Evolutionary conservation across 768 basidiomycete genomes (phyloP), one percentile per base, ranked within the genome.

Genomic region (Suillus paluster): DNA sequence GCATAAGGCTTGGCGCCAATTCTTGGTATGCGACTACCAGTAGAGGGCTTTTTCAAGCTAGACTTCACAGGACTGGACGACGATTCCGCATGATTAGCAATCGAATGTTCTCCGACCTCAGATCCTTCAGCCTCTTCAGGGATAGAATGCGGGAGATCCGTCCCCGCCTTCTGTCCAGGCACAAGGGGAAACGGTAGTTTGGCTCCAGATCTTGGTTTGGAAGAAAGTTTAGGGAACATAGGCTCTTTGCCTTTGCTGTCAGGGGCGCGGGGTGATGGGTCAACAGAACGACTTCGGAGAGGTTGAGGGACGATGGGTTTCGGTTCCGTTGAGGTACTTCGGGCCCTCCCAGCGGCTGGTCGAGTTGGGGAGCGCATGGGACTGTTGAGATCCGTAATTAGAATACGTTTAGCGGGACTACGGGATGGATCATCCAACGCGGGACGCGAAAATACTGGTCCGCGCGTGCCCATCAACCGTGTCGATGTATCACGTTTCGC

Each of bases 1-100:
- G 81, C 74, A 71, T 89, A 89, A 3, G 87, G 88, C 58, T 88
- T 89, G 27, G 71, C 72, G 39, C 80, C 81, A 45, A 86, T 84
- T 62, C 88, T 80, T 19, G 88, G 88, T 66, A 89, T 89, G 70
- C 80, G 80, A 71, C 88, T 87, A 1, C 78, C 80, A n/a, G 36
- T 46, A 27, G 73, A 67, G 9, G 78, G 72, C 63, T 86, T 84
- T 67, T 81, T 85, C 57, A 88, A 68, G 49, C 63, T 79, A 19
- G 84, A 84, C 59, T 81, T 83, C 5, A 67, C 63, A 23, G 66
- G 66, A n/a, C 69, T 60, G 39, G 74, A 67, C 21, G 69, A 54
- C 46, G 41, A 67, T 57, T 41, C 72, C 34, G 59, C 62, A 17
- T 61, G 50, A 0, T 67, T 56, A 42, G 67, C 45, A 48, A 73